Conservation (phyloP, 768 basidiomycete genomes). For the Gautieria morchelliformis region DNA sequence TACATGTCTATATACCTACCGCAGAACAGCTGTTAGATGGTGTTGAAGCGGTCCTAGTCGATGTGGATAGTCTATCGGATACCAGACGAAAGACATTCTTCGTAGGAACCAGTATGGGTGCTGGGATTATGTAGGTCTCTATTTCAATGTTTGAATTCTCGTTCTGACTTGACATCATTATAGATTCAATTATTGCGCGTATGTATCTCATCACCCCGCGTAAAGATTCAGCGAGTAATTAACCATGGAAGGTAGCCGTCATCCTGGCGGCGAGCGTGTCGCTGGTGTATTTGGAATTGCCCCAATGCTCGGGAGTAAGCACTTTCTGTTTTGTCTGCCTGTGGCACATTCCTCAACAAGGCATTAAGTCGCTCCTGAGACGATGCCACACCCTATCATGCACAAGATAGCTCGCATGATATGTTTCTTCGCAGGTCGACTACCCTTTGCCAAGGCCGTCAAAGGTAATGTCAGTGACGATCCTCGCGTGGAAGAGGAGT, state of each 20-base stretch:
- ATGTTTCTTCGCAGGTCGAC: constrained; percentile 17
- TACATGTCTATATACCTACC: constrained; percentile 23
- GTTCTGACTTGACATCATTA: not conserved
- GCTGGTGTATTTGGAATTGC: constrained; percentile 25
- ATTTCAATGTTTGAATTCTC: not conserved
- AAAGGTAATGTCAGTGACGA: constrained; percentile 27
- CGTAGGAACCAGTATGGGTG: constrained; percentile 24
- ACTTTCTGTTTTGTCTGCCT: not conserved
- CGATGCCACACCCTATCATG: constrained; percentile 18
- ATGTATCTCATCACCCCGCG: not conserved
- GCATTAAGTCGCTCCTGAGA: constrained; percentile 18
- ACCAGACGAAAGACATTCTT: constrained; percentile 24
- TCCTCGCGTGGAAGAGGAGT: constrained; percentile 28
- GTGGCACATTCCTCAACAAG: not conserved
- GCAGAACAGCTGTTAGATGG: constrained; percentile 20
- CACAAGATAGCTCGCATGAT: constrained; percentile 18
- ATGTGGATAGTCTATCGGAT: constrained; percentile 16
- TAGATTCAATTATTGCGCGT: not conserved
- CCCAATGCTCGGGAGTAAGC: constrained; percentile 24
- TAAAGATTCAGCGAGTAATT: not conserved
- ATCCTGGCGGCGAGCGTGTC: constrained; percentile 5
- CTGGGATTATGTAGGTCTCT: constrained; percentile 23
- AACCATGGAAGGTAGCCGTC: not conserved
- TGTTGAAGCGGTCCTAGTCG: constrained; percentile 21
- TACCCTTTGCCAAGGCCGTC: constrained; percentile 22